Percentiles rank a stretch among this genome's conserved stretches.
Conservation (phyloP, 306 rosid species). For the Corylus heterophylla region DNA sequence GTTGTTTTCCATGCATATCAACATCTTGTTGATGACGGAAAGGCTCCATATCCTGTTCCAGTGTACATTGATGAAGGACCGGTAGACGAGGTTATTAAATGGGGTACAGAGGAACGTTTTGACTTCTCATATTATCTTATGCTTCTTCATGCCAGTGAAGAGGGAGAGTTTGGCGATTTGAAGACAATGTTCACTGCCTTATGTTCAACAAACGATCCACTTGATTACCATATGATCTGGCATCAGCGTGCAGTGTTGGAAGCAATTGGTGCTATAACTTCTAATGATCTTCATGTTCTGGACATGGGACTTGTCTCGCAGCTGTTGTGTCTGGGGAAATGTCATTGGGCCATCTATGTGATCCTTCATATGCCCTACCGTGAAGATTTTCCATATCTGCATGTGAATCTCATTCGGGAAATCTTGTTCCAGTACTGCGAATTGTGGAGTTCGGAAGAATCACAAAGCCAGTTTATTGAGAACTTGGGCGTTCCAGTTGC, state of each 20-base stretch:
- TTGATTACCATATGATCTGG: slow-evolving; percentile 98
- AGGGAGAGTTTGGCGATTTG: slow-evolving; percentile 51
- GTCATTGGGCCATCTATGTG: slow-evolving; percentile 98
- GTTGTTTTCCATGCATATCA: slow-evolving; percentile 65
- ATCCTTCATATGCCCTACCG: slow-evolving; percentile 77
- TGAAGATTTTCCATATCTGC: slow-evolving; percentile 84
- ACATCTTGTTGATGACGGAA: slow-evolving; percentile 68
- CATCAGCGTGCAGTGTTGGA: slow-evolving; percentile 86
- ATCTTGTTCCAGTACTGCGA: slow-evolving; percentile 94
- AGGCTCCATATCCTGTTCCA: slow-evolving; percentile 89
- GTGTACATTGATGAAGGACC: slow-evolving; percentile 78
- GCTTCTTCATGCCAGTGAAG: slow-evolving; percentile 85
- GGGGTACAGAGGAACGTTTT: slow-evolving; percentile 45
- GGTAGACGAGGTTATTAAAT: slow-evolving; percentile 44
- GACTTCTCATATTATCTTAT: slow-evolving; percentile 92
- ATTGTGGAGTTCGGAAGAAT: slow-evolving; percentile 84
- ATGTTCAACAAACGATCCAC: slow-evolving; percentile 90
- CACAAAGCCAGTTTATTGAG: slow-evolving; percentile 76
- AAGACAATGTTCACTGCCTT: slow-evolving; percentile 87
- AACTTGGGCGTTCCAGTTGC: slow-evolving; percentile 77
- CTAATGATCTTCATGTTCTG: slow-evolving; percentile 86
- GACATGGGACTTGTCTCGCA: slow-evolving; percentile 89
- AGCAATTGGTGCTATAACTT: slow-evolving; percentile 78
- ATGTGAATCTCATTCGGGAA: slow-evolving; percentile 80
- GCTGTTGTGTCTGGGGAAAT: slow-evolving; percentile 76